phyloP scores from a whole-genome alignment of 352 stramenopile species.

The Phytophthora niederhauseri region DNA sequence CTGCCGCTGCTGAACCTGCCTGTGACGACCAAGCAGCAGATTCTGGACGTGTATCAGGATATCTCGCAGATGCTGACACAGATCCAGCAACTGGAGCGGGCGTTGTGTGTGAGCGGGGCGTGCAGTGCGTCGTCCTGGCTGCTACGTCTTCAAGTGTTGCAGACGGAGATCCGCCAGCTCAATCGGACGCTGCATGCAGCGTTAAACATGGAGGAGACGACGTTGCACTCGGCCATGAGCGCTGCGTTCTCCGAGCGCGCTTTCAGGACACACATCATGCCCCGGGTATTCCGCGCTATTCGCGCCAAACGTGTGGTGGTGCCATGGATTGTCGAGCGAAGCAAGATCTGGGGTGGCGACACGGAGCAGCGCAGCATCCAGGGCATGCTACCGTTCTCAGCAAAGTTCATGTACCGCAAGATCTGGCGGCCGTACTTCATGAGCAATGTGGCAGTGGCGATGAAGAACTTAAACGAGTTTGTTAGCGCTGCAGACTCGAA shows the following conservation, averaged over 20 bases:
- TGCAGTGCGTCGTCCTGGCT: constrained; percentile 64
- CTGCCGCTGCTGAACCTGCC: constrained; percentile 63
- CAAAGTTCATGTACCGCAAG: constrained; percentile 84
- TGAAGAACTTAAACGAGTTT: constrained; percentile 86
- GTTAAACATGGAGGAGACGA: constrained; percentile 80
- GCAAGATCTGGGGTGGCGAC: constrained; percentile 84
- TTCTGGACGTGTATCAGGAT: constrained; percentile 70
- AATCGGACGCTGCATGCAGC: constrained; percentile 70
- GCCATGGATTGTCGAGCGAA: constrained; percentile 86
- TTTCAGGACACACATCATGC: constrained; percentile 79
- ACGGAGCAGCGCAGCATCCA: constrained; percentile 71
- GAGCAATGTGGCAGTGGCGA: constrained; percentile 74
- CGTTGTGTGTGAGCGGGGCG: constrained; percentile 47
- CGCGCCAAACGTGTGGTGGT: constrained; percentile 83
- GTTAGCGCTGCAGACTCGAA: constrained; percentile 33
- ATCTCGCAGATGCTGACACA: constrained; percentile 63
- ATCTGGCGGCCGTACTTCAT: constrained; percentile 87
- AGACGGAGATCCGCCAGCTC: constrained; percentile 68
- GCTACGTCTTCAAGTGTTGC: constrained; percentile 63
- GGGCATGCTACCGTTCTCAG: constrained; percentile 74
- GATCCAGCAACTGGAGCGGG: constrained; percentile 59
- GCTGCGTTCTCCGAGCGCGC: constrained; percentile 72
- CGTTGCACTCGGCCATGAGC: constrained; percentile 61
- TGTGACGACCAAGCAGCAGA: constrained; percentile 59
- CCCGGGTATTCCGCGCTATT: constrained; percentile 75